Base-by-base conservation (phyloP, 2,329 filamentous ascomycete species). In the Exophiala sp. region DNA sequence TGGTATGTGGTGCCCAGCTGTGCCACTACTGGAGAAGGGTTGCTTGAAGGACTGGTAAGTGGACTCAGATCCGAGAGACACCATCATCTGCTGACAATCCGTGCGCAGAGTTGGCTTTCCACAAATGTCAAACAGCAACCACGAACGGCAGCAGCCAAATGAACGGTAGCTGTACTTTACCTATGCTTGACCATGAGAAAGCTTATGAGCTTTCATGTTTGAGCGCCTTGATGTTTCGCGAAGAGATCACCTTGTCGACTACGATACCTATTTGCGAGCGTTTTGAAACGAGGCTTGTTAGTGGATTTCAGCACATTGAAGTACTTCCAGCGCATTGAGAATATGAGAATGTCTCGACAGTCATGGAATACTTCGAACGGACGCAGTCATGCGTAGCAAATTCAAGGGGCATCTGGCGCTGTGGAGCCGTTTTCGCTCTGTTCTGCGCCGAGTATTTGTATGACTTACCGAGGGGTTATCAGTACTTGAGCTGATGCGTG, bases 1-100 rank as follows among this genome's bases (percentile, higher is more conserved):
- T 92, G 87, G 88, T 90, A 87, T 70, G 88, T 92, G 58, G 86
- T 89, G 66, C 88, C 89, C 47, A 90, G 86, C 72, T 89, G 88
- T 68, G 89, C 89, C 50, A 91, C 87, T 29, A 87, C 86, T 14
- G 88, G 88, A 55, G 88, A 91, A 68, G 88, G 89, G 65, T 79
- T 94, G 55, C 81, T 90, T 63, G 88, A 92, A 73, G 89, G 89
- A 63, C 75, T 94, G 69, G 86, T 82, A 74, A 70, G 76, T 71
- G 9, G 5, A 32, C 10, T 10, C 20, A 24, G 40, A 46, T 7
- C 11, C 29, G 9, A 29, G 34, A 14, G 11, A 40, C 44, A 46
- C 51, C 5, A 52, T 61, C 62, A 54, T 63, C 54, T 39, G 50
- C 46, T 64, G 9, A 48, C 39, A n/a, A n/a, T 42, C 18, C 47